Conservation (phyloP, 768 basidiomycete genomes). For the Boletus sp. region DNA sequence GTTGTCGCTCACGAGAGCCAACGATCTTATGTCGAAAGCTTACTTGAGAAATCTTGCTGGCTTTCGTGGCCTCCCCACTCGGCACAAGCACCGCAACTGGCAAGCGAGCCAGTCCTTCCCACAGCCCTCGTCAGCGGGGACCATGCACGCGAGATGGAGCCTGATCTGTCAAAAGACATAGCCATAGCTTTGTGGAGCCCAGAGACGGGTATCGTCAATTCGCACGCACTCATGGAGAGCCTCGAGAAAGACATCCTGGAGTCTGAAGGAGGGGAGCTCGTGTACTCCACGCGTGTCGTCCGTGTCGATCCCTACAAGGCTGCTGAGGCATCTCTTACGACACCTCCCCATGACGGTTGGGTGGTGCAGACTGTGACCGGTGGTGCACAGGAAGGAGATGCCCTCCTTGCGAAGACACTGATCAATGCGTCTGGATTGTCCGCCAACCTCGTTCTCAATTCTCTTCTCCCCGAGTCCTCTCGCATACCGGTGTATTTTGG, state of each 20-base stretch:
- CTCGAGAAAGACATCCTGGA: conserved; percentile 80
- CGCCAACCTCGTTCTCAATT: conserved; percentile 66
- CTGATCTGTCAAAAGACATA: conserved; percentile 72
- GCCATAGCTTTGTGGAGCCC: conserved; percentile 74
- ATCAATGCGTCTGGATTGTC: conserved; percentile 84
- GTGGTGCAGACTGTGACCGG: conserved; percentile 77
- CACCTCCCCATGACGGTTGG: conserved; percentile 66
- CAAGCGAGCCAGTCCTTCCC: conserved; percentile 45
- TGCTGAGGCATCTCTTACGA: conserved; percentile 15
- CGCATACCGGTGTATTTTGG: conserved; percentile 77
- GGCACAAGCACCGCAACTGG: conserved; percentile 10
- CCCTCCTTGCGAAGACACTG: conserved; percentile 68
- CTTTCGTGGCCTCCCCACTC: conserved; percentile 52
- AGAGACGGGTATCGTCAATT: conserved; percentile 88
- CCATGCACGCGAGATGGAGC: conserved; percentile 73
- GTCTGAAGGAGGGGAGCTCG: conserved; percentile 64
- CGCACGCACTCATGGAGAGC: conserved; percentile 77
- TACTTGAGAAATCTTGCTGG: conserved; percentile 59
- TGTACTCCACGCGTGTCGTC: conserved; percentile 77
- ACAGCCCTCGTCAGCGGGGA: conserved; percentile 65
- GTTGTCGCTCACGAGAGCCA: conserved; percentile 77
- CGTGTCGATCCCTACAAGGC: conserved; percentile 67
- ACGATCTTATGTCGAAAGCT: conserved; percentile 60
- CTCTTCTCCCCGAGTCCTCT: conserved; percentile 52
- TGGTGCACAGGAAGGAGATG: conserved; percentile 47